Evolutionary conservation across 1,284 basidiomycete species (phyloP), one percentile per base, ranked within the genome.

Genomic region (Heterobasidion annosum): DNA sequence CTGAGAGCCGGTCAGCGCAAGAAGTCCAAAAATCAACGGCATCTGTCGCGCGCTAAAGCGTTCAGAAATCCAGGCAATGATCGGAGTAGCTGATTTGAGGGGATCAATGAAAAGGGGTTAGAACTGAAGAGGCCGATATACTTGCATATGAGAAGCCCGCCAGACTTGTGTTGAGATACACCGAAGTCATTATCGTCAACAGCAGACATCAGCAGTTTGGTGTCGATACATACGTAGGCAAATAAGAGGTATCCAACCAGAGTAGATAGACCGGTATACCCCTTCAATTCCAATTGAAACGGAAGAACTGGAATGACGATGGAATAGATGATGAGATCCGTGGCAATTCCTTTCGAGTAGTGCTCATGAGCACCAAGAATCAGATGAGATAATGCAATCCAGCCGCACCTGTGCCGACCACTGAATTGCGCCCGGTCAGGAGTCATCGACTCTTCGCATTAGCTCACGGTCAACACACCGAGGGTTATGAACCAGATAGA

Each of bases 301-400:
- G 89, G 88, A 55, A 91, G 72, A 46, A 91, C 82, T 2, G 89
- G 88, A 32, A 87, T 81, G 50, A 88, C 78, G 49, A 85, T 73
- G 1, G 85, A 83, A 61, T 88, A 89, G 0, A 84, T 76, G 15
- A 87, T 68, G 0, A 85, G 63, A 64, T 88, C 85, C 0, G 78
- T 79, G 1, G 77, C 73, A 37, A 88, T 74, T 0, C 84, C 86
- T 87, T 25, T 25, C 25, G 25, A 25, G 19, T 37, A 45, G 25
- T 25, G 4, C 25, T 25, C 25, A 25, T 25, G 25, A 25, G 25
- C 42, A 34, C 25, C 9, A 19, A 10, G 19, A 34, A 1, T 2
- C 12, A 45, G n/a, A 48, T 13, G 15, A 19, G 4, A 37, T 35
- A 9, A 32, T 12, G 13, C 25, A 15, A 35, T 10, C 7, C 6